A percentile compares a stretch with the other conserved stretches of the same genome.
Conservation (phyloP, 2,329 filamentous ascomycete species). For the Thyridium curvatum region DNA sequence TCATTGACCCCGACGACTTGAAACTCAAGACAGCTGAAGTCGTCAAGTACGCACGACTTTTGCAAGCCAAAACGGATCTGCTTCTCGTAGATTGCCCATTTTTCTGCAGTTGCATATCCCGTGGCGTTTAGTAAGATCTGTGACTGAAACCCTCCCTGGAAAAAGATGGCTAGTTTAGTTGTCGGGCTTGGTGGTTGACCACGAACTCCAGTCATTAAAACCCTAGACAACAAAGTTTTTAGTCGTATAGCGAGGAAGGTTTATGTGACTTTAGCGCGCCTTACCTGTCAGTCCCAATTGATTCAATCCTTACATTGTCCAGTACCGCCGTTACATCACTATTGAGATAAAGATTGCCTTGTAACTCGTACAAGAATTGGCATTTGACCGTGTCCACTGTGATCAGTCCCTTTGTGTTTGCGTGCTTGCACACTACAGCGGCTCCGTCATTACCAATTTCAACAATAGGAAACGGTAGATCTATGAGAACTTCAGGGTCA, state of each 20-base stretch:
- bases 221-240: no score
- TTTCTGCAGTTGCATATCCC: slow-evolving; percentile 39
- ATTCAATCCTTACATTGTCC: slow-evolving; percentile 23
- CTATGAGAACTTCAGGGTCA: slow-evolving; percentile 16
- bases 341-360: slow-evolving; percentile 36
- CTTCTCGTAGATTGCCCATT: slow-evolving; percentile 41
- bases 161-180: slow-evolving; percentile 44
- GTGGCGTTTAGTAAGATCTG: slow-evolving; percentile 37
- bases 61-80: slow-evolving; percentile 26
- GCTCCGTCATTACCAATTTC: slow-evolving; percentile 25
- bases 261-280: no score
- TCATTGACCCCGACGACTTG: slow-evolving; percentile 19
- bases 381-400: slow-evolving; percentile 13
- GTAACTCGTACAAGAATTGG: slow-evolving; percentile 12
- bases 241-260: not conserved
- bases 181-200: slow-evolving; percentile 41
- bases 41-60: slow-evolving; percentile 23
- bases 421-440: slow-evolving; percentile 25
- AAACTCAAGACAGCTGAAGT: slow-evolving; percentile 45
- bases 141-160: slow-evolving; percentile 37
- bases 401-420: slow-evolving; percentile 26
- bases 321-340: slow-evolving; percentile 38
- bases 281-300: slow-evolving; percentile 23
- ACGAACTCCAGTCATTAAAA: no score
- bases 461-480: slow-evolving; percentile 30